Base-by-base conservation (phyloP, 192 early-diverging fungal species). In the Coemansia sp. region DNA sequence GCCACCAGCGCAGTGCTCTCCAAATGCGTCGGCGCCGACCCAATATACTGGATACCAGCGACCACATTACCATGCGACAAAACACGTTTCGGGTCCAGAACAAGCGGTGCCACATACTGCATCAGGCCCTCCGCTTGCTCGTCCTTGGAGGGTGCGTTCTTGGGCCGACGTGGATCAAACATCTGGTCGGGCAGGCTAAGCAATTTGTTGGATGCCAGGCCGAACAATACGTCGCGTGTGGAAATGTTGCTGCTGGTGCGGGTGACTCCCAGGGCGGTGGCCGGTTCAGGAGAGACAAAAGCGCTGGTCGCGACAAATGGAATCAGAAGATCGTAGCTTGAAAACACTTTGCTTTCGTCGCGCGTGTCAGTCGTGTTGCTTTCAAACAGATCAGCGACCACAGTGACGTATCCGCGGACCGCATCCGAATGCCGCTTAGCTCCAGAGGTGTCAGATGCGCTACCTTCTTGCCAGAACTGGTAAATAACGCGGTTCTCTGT, bases 1-100 rank as follows among this genome's bases (percentile, higher is more conserved):
- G 91, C 79, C 8, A 96, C 92, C 38, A 99, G 81, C 14, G 95
- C 90, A 7, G 98, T 99, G 20, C 95, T 97, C 83, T 99, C 98
- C 34, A 99, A 78, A 48, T 89, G 75, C 18, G 97, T 89, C 1
- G 95, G 91, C 14, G 90, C 72, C 8, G 93, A 90, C 33, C 76
- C 70, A 61, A 99, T 94, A 20, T 75, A 72, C 12, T 72, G 65
- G 66, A 95, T 87, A 2, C 92, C 90, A 5, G 82, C 76, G 28
- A 98, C 87, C 52, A 86, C 33, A 54, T 80, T 73, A 57, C 84
- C 36, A 83, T 99, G 94, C 14, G 91, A 89, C 43, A 93, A 85
- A n/a, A 93, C 89, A 34, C 91, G 86, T 35, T 87, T 86, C 4
- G 91, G 88, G 54, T 95, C 94, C 55, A 91, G 89, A 14, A 89